Conservation (phyloP, 1,284 basidiomycete species). For the Trichosporon faecale region DNA sequence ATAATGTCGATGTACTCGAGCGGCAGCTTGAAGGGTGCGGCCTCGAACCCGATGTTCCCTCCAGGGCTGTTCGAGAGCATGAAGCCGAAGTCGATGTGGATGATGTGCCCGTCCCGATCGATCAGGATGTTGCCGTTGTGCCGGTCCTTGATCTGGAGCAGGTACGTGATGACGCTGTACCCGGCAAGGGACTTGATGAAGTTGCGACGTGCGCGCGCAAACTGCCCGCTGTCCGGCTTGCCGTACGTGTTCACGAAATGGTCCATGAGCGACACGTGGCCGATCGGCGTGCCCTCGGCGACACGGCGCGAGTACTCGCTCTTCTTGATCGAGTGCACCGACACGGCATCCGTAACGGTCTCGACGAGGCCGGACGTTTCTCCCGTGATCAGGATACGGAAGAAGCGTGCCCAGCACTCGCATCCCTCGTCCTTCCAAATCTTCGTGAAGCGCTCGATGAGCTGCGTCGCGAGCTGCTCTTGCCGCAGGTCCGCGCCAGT, state of each 20-base stretch:
- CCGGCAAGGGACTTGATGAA: constrained; percentile 94
- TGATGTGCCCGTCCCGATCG: constrained; percentile 82
- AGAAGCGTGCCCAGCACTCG: constrained; percentile 84
- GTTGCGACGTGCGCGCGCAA: constrained; percentile 77
- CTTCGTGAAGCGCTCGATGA: constrained; percentile 85
- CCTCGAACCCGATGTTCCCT: constrained; percentile 96
- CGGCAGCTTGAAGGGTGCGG: constrained; percentile 95
- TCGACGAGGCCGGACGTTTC: constrained; percentile 89
- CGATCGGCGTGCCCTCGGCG: constrained; percentile 67
- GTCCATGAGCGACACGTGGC: constrained; percentile 81
- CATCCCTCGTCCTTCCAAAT: constrained; percentile 95
- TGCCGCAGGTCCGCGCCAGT: constrained; percentile 95
- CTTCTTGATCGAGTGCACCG: constrained; percentile 99
- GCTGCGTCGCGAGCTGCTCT: constrained; percentile 93
- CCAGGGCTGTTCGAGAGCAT: constrained; percentile 91
- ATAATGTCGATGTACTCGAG: constrained; percentile 94
- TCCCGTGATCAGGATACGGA: constrained; percentile 89
- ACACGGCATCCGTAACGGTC: constrained; percentile 94
- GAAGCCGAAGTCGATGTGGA: constrained; percentile 95
- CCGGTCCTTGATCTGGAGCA: constrained; percentile 96
- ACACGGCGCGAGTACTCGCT: constrained; percentile 88
- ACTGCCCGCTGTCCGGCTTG: constrained; percentile 79
- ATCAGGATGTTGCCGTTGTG: constrained; percentile 99
- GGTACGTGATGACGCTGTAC: constrained; percentile 90
- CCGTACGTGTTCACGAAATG: constrained; percentile 88